Percentiles rank a stretch among this genome's conserved stretches.
These are phyloP conservation scores for Crinitomyces ghanaensis DNA, from an alignment of 805 yeast genomes.

Conservation along the genomic window DNA sequence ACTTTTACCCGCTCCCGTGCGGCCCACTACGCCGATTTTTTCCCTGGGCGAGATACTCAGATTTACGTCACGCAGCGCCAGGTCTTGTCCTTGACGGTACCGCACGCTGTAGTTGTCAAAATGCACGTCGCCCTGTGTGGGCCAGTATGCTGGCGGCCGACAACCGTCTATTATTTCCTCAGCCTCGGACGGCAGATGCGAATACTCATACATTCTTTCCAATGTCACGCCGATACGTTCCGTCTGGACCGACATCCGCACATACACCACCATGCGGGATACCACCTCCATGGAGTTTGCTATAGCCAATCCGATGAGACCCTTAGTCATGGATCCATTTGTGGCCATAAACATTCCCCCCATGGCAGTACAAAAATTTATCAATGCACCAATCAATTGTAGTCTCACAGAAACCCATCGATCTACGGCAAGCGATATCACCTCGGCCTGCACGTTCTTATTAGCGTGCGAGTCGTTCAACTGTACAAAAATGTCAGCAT, in stretches of 20 bases:
- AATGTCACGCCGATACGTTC: conserved; percentile 72
- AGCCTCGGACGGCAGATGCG: conserved; percentile 42
- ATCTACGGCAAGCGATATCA: conserved; percentile 69
- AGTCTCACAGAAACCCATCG: conserved; percentile 88
- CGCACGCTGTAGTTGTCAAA: conserved; percentile 57
- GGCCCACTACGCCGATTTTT: conserved; percentile 72
- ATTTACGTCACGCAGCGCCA: conserved; percentile 56
- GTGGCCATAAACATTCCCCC: conserved; percentile 45
- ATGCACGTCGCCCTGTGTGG: conserved; percentile 46
- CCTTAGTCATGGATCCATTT: conserved; percentile 45
- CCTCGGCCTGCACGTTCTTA: conserved; percentile 66
- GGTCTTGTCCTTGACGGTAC: conserved; percentile 55
- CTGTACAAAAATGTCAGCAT: conserved; percentile 45
- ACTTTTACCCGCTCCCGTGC: conserved; percentile 82
- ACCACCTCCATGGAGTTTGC: conserved; percentile 79
- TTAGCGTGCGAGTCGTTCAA: conserved; percentile 38
- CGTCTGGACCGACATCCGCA: conserved; percentile 83
- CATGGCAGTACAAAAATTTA: conserved; percentile 80
- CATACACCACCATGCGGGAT: conserved; percentile 78
- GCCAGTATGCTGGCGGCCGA: conserved; percentile 62
- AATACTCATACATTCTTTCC: conserved; percentile 33
- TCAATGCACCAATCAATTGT: conserved; percentile 28
- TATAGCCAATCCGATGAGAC: conserved; percentile 79
- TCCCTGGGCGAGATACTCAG: conserved; percentile 60
- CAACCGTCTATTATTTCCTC: conserved; percentile 44